Evolutionary conservation across 1,284 basidiomycete species (phyloP).

Genomic region (Boletellus deceptivus): DNA sequence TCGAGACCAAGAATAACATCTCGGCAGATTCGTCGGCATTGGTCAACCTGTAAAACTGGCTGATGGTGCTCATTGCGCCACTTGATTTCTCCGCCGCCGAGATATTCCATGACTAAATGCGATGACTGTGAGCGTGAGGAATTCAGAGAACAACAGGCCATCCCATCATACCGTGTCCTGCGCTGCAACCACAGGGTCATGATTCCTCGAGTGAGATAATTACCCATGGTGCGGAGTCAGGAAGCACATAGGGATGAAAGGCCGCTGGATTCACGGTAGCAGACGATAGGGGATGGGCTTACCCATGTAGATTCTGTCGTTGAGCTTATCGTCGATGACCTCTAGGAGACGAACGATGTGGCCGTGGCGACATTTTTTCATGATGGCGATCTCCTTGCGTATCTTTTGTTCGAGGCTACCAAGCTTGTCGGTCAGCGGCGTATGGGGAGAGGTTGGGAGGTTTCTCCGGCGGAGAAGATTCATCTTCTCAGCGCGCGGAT

Average conservation of each 20-base stretch:
- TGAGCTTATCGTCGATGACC: conserved; percentile 92
- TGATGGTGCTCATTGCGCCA: conserved; percentile 70
- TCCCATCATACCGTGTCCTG: conserved; percentile 33
- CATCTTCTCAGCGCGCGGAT: conserved; percentile 53
- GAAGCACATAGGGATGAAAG: conserved; percentile 22
- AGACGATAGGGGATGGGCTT: conserved; percentile 34
- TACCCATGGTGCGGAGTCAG: conserved; percentile 19
- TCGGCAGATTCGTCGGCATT: conserved; percentile 84
- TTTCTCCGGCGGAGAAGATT: conserved; percentile 58
- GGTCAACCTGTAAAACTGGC: conserved; percentile 80
- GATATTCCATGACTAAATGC: conserved; percentile 86
- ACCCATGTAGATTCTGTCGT: conserved; percentile 94
- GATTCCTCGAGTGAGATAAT: conserved; percentile 25
- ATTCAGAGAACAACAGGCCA: conserved; percentile 7
- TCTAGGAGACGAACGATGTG: conserved; percentile 92
- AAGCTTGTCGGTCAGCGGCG: conserved; percentile 57
- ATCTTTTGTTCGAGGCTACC: conserved; percentile 79
- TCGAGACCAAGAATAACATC: conserved; percentile 93
- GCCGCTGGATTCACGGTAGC: conserved; percentile 12
- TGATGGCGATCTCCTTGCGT: conserved; percentile 92
- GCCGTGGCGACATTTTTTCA: conserved; percentile 93
- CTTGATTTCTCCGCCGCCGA: conserved; percentile 90
- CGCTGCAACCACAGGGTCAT: conserved; percentile 33
- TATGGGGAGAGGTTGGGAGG: conserved; percentile 51
- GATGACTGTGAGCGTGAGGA: conserved; percentile 18